Base-by-base conservation (phyloP, 1,139 yeast species). In the Debaryomycetaceae sp. region DNA sequence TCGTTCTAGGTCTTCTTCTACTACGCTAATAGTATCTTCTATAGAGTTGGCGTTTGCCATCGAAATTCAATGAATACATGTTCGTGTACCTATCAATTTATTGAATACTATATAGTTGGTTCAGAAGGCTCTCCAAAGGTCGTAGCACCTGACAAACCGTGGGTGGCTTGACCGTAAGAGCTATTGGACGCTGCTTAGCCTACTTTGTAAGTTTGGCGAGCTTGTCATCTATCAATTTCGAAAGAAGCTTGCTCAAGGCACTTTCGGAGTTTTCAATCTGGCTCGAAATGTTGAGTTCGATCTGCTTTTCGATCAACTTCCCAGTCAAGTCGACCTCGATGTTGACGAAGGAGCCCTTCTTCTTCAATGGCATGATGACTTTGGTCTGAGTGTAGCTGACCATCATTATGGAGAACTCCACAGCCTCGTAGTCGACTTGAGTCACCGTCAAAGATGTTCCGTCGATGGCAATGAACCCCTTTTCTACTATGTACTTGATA, bases 241-340 rank as follows among this genome's bases (percentile, higher is more conserved):
- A 73, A 42, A 86, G 72, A 49, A 83, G 62, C 39, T 63, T 64
- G 39, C 52, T 59, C 56, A 74, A 67, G 1, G 67, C 59, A 54
- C 75, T 70, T 38, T 66, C 65, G 7, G 63, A 61, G 42, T 76
- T 73, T 22, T 62, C 62, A 30, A 86, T 70, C 61, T 85, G 88
- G 35, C 76, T 73, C 42, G 73, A 72, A 51, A 85, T 66, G 44
- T 75, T 75, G 39, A 76, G 51, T 44, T 75, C 78, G 42, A 93
- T 85, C 66, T 91, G 98, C 64, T 87, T 83, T 59, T 88, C 97
- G 49, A 93, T 82, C 51, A 91, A 76, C 66, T 93, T 93, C 22
- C 98, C 99, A 42, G 95, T 87, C 44, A 91, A 72, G 63, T 93
- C 99, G 23, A 93, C 99, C 66, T 93, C 99, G 42, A 95, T 83